Evolutionary conservation across 108 stramenopile genomes (phyloP).

Genomic region (Cyclotella sp.): DNA sequence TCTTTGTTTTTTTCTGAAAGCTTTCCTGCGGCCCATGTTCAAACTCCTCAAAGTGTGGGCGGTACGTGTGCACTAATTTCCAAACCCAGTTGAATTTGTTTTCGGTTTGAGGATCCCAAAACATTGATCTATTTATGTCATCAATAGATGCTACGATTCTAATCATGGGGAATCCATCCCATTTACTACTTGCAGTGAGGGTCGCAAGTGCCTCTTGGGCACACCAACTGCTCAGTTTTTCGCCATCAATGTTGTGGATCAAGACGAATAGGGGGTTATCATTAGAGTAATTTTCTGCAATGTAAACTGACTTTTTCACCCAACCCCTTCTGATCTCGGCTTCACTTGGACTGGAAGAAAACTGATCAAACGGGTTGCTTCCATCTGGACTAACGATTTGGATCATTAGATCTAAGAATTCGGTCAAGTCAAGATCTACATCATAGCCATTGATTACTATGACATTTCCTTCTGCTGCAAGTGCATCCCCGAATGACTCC

Average conservation of each 20-base stretch:
- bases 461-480: slow-evolving; percentile 52
- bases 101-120: slow-evolving; percentile 53
- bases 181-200: slow-evolving; percentile 58
- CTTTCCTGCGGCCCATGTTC: slow-evolving; percentile 22
- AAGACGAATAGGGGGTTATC: slow-evolving; percentile 65
- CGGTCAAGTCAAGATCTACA: slow-evolving; percentile 49
- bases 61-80: slow-evolving; percentile 66
- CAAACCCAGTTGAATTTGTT: slow-evolving; percentile 53
- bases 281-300: slow-evolving; percentile 56
- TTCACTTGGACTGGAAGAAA: slow-evolving; percentile 53
- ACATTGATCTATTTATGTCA: slow-evolving; percentile 66
- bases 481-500: slow-evolving; percentile 58
- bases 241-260: slow-evolving; percentile 79
- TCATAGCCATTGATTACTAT: slow-evolving; percentile 52
- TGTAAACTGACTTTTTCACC: slow-evolving; percentile 52
- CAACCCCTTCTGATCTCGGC: slow-evolving; percentile 15
- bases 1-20: slow-evolving; percentile 25
- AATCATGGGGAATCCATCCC: slow-evolving; percentile 51
- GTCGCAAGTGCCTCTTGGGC: slow-evolving; percentile 72
- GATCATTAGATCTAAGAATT: slow-evolving; percentile 53
- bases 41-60: slow-evolving; percentile 74
- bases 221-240: slow-evolving; percentile 49
- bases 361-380: slow-evolving; percentile 16
- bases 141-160: slow-evolving; percentile 79
- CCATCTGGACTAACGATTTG: background rate